Conservation (phyloP, 768 basidiomycete species). For the Phylloporus arenicola region DNA sequence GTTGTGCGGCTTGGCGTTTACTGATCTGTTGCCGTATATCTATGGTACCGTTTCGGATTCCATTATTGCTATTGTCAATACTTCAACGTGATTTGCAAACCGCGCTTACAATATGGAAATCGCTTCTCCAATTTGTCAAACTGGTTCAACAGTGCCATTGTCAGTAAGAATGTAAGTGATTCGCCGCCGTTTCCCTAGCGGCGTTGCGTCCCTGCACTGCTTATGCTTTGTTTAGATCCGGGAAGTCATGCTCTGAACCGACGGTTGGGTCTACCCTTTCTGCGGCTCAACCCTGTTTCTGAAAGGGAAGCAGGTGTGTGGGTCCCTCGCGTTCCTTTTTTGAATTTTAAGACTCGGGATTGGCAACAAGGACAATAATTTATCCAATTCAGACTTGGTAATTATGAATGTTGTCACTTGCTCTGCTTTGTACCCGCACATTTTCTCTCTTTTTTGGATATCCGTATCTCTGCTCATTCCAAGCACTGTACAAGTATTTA, state of each 20-base stretch:
- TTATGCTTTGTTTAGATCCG: conserved; percentile 37
- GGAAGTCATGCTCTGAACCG: conserved; percentile 43
- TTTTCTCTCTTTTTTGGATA: neutral
- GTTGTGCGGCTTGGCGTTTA: conserved; percentile 5
- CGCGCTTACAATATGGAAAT: conserved; percentile 7
- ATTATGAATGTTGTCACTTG: neutral
- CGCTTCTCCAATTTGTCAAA: conserved; percentile 1
- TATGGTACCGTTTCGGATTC: conserved; percentile 22
- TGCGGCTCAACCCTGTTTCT: neutral
- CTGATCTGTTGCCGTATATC: conserved; percentile 21
- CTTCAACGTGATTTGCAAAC: conserved; percentile 1
- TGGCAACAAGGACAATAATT: neutral
- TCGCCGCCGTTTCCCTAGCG: conserved; percentile 1
- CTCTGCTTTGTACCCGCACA: neutral
- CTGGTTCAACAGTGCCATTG: conserved; percentile 45
- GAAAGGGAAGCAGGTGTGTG: neutral
- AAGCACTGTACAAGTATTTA: no score
- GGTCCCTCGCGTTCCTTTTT: no score
- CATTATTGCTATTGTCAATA: conserved; percentile 17
- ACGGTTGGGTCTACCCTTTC: neutral
- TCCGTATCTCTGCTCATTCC: no score
- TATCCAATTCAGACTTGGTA: neutral
- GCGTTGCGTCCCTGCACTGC: neutral
- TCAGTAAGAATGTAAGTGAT: conserved; percentile 64
- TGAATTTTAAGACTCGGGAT: no score